Evolutionary conservation across 2,329 filamentous ascomycete species (phyloP), one percentile per base, ranked within the genome.

Genomic region (Penicillium griseofulvum): DNA sequence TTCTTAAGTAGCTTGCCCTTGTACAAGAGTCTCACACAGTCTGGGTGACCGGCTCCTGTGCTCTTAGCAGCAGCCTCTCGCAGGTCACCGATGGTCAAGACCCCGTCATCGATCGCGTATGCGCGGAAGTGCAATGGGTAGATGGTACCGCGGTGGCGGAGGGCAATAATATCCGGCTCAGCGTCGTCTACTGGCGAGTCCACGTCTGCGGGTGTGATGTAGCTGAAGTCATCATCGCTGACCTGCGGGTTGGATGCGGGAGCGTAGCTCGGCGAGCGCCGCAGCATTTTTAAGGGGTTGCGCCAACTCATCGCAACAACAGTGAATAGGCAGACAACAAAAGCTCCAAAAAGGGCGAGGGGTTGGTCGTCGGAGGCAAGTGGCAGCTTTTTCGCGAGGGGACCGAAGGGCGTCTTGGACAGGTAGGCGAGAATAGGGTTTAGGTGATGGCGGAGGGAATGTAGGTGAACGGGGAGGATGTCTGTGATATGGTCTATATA

Each of bases 81-180:
- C 38, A 80, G 58, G 17, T 76, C 68, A 28, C 74, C 71, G 31
- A 80, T 70, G 26, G 68, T 76, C 43, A 79, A 63, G 16, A 63
- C 62, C 9, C 75, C 76, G 57, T 80, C 78, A 51, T 74, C 74
- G 64, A 80, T 79, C 9, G 77, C 72, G 59, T 76, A 80, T 22
- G 78, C 70, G 5, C 71, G 72, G 62, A 80, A 80, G 46, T 74
- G 71, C 33, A 80, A 65, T 12, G 73, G 70, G 59, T 78, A 76
- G 28, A 70, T 71, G 34, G 68, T 69, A 48, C 70, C 70, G 49
- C 72, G 75, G 60, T 79, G 74, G 52, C 71, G 73, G 37, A 80
- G 68, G 29, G 74, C 63, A 42, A 80, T 68, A 34, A 74, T 69
- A 64, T 80, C 78, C 1, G 78, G 78, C 26, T 68, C 70, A 26